Percentiles rank a stretch among this genome's conserved stretches.
Conservation (phyloP, 2,329 filamentous ascomycete genomes). For the Scedosporium dehoogii region DNA sequence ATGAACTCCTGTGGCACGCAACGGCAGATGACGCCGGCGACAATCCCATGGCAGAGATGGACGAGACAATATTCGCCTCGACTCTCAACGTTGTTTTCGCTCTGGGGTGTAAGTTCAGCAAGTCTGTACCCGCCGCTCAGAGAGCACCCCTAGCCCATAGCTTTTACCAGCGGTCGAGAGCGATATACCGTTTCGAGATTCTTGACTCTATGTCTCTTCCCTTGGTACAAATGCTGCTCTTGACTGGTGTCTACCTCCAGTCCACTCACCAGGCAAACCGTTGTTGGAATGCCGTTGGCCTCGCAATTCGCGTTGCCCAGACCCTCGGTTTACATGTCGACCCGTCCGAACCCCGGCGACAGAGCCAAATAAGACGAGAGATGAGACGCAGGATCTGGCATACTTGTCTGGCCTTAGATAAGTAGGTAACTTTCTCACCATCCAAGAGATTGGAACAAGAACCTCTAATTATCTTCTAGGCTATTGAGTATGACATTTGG, state of each 20-base stretch:
- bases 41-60: neutral
- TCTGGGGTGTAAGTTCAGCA: constrained; percentile 13
- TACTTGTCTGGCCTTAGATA: neutral
- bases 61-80: neutral
- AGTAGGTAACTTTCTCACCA: neutral
- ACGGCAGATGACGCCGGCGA: neutral
- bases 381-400: constrained; percentile 2
- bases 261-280: constrained; percentile 13
- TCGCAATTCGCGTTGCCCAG: constrained; percentile 17
- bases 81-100: constrained; percentile 16
- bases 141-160: neutral
- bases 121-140: constrained; percentile 5
- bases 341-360: neutral
- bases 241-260: constrained; percentile 17
- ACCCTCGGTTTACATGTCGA: constrained; percentile 15
- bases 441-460: neutral
- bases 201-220: constrained; percentile 8
- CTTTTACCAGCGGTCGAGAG: constrained; percentile 2
- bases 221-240: constrained; percentile 15
- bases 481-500: constrained; percentile 2
- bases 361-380: neutral
- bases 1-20: constrained; percentile 8
- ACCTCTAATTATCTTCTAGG: neutral
- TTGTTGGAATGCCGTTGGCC: constrained; percentile 17
- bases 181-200: constrained; percentile 3